Evolutionary conservation across 768 basidiomycete species (phyloP), one percentile per base, ranked within the genome.

Genomic region (Clitopilus hobsonii): DNA sequence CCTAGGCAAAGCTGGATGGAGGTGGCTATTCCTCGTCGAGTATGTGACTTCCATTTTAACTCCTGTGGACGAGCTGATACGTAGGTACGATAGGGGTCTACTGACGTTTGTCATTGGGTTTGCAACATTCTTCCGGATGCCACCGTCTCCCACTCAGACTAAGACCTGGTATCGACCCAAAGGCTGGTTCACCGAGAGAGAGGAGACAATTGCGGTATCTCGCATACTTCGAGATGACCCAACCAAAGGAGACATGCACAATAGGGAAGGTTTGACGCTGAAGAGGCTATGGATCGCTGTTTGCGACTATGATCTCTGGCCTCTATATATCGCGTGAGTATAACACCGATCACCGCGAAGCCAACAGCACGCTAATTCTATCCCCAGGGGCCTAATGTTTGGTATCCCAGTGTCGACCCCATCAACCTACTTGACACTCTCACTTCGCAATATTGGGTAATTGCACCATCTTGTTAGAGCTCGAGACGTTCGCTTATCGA

Each of bases 231-330:
- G 85, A 6, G 85, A 86, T 63, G 84, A 86, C 62, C 84, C 84
- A 3, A 74, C 77, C 6, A 85, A 84, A 77, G 79, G 79, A 1
- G 83, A 84, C 55, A 85, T 88, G 86, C 85, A 86, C 67, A 88
- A 88, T 57, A 80, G 86, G 38, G 79, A 88, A 66, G 83, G 79
- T 0, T 61, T 88, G 11, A 72, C 78, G 0, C 29, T 74, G 5
- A 73, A 70, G 59, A 71, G 78, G 5, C 63, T 86, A 3, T 85
- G 81, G 78, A 68, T 65, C 6, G 80, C 83, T 0, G 51, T 84
- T 6, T 76, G 74, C 30, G 85, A 88, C 62, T 86, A 79, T 54
- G 84, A 85, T 60, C 66, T 86, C 8, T 87, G 85, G 84, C 85
- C 85, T 0, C 49, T 87, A 20, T 88, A 88, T 62, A 71, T 83